Conservation (phyloP, 108 stramenopile genomes). For the Epithemia pelagica region DNA sequence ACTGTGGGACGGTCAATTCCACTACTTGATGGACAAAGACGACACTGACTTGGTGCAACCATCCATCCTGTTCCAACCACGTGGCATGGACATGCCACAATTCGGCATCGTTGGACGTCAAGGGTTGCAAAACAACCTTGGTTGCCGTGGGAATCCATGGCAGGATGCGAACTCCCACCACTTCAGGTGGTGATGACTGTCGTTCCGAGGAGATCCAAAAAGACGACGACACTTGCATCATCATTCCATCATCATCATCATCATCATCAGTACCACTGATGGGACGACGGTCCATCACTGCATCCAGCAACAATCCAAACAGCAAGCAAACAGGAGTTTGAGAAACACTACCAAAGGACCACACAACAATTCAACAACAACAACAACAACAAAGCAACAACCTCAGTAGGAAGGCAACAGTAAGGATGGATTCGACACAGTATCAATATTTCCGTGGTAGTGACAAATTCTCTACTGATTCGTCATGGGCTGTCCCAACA, state of each 20-base stretch:
- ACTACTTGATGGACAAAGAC: conserved; percentile 54
- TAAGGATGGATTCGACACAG: conserved; percentile 31
- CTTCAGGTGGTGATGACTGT: not conserved
- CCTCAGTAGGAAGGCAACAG: conserved; percentile 61
- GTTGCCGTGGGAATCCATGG: conserved; percentile 25
- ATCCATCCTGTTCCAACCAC: conserved; percentile 49
- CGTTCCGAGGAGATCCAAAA: not conserved
- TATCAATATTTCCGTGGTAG: conserved; percentile 31
- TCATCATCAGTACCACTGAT: too few species aligned
- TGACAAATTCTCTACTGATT: conserved; percentile 42
- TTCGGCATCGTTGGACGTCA: conserved; percentile 64
- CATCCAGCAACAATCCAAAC: conserved; percentile 1
- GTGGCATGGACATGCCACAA: conserved; percentile 59
- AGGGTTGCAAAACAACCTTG: conserved; percentile 52
- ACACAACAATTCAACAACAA: conserved; percentile 7
- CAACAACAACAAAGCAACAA: not conserved
- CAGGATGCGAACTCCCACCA: conserved; percentile 41
- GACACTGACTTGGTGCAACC: conserved; percentile 62
- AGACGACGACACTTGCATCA: not conserved
- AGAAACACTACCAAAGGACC: not conserved
- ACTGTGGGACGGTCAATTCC: conserved; percentile 23
- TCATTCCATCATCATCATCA: not conserved
- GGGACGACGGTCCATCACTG: conserved; percentile 21
- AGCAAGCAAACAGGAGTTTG: not conserved
- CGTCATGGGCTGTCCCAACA: conserved; percentile 21